Evolutionary conservation across 2,329 filamentous ascomycete species (phyloP).

Genomic region (Apiospora rasikravindrae): DNA sequence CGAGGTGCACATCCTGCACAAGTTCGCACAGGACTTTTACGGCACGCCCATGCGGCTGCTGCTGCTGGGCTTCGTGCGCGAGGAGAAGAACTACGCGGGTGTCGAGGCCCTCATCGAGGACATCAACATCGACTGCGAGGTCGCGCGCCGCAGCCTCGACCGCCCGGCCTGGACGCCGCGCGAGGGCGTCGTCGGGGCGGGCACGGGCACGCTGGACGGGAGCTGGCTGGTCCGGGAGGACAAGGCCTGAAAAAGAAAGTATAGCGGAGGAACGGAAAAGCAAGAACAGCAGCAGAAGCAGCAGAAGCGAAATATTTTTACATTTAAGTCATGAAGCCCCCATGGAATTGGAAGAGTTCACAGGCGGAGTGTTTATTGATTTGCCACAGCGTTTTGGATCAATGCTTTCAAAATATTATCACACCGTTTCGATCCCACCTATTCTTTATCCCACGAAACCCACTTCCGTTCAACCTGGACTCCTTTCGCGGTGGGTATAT

Average conservation of each 20-base stretch:
- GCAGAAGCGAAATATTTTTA: not conserved
- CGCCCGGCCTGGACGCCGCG: slow-evolving; percentile 64
- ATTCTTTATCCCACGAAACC: not conserved
- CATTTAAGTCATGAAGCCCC: not conserved
- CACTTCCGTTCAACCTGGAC: not conserved
- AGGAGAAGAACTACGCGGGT: slow-evolving; percentile 86
- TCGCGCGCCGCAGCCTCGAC: slow-evolving; percentile 74
- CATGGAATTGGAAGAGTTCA: no score
- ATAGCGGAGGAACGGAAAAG: not conserved
- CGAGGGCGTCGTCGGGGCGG: slow-evolving; percentile 35
- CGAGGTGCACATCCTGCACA: slow-evolving; percentile 87
- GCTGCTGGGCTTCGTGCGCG: slow-evolving; percentile 85
- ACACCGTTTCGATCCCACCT: not conserved
- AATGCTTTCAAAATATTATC: not conserved
- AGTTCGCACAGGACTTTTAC: slow-evolving; percentile 84
- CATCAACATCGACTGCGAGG: slow-evolving; percentile 87
- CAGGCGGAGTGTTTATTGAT: no score
- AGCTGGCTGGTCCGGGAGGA: slow-evolving; percentile 37
- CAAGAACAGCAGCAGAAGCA: not conserved
- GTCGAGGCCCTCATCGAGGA: slow-evolving; percentile 85
- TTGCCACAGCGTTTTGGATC: not conserved
- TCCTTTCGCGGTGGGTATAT: not conserved
- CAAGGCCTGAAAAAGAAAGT: not conserved
- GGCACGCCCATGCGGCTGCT: slow-evolving; percentile 77
- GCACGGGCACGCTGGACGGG: slow-evolving; percentile 34